Conservation (phyloP, 2,329 filamentous ascomycete genomes). For the Hypoxylon sp. region DNA sequence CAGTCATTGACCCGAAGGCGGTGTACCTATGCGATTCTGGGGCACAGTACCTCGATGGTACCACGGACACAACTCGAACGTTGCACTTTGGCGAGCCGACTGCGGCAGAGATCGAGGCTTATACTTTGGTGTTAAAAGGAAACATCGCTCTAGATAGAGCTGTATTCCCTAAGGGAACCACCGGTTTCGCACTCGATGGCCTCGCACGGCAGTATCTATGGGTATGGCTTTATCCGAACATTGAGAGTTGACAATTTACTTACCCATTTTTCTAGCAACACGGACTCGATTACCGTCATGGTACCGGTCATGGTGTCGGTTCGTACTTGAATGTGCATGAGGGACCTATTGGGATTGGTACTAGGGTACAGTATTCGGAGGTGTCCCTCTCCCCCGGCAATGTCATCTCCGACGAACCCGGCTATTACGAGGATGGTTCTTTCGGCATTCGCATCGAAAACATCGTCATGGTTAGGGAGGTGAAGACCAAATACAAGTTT, state of each 20-base stretch:
- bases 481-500: constrained; percentile 88
- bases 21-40: constrained; percentile 98
- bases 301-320: constrained; percentile 95
- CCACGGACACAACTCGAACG: constrained; percentile 94
- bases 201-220: constrained; percentile 93
- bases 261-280: constrained; percentile 64
- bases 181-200: constrained; percentile 89
- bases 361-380: constrained; percentile 90
- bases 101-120: constrained; percentile 86
- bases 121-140: constrained; percentile 95
- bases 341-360: constrained; percentile 96
- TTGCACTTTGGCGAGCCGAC: constrained; percentile 91
- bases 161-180: constrained; percentile 95
- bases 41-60: constrained; percentile 95
- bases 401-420: constrained; percentile 95
- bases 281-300: constrained; percentile 95
- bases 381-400: constrained; percentile 92
- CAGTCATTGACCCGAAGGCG: constrained; percentile 84
- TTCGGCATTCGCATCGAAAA: constrained; percentile 99
- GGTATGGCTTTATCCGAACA: constrained; percentile 66
- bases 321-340: constrained; percentile 98
- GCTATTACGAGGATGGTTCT: constrained; percentile 95
- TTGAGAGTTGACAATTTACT: constrained; percentile 11
- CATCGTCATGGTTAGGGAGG: constrained; percentile 89
- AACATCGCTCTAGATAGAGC: constrained; percentile 89